Percentiles rank a stretch among this genome's conserved stretches.
phyloP scores from a whole-genome alignment of 306 rosid species.

The Prunus mume region DNA sequence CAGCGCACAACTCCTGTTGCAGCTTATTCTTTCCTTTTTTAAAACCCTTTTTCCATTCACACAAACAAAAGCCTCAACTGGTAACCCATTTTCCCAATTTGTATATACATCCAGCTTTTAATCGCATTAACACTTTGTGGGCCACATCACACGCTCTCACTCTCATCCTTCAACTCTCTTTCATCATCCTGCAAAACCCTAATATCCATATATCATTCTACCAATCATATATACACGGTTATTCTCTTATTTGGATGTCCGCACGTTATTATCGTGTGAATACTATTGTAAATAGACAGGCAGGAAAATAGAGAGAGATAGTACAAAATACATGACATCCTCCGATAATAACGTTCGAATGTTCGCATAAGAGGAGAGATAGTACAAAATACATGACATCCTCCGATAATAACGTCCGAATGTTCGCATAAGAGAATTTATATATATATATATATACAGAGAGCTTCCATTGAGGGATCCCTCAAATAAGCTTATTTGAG shows the following conservation, averaged over 20 bases:
- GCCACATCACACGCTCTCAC: conserved; percentile 3
- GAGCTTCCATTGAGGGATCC: too few species aligned
- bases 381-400: too few species aligned
- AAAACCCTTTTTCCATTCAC: not conserved
- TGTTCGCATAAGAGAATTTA: not conserved
- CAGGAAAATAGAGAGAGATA: too few species aligned
- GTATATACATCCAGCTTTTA: not conserved
- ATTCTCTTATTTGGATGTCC: too few species aligned
- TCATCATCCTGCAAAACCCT: not conserved
- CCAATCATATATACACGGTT: not conserved
- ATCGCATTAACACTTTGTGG: conserved; percentile 22
- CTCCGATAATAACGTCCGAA: too few species aligned
- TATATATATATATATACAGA: not conserved
- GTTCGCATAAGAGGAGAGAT: too few species aligned
- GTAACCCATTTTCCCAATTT: not conserved
- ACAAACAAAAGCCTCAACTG: not conserved
- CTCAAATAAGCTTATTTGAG: too few species aligned
- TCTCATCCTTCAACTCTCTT: not conserved
- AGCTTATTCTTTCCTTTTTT: not conserved
- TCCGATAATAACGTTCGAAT: too few species aligned
- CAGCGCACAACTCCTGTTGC: conserved; percentile 12
- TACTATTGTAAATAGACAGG: too few species aligned
- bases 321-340: too few species aligned
- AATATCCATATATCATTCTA: not conserved
- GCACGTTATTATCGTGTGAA: too few species aligned